Percentiles rank a stretch among this genome's conserved stretches.
Conservation (phyloP, 2,329 filamentous ascomycete species). For the Nigrospora sphaerica region DNA sequence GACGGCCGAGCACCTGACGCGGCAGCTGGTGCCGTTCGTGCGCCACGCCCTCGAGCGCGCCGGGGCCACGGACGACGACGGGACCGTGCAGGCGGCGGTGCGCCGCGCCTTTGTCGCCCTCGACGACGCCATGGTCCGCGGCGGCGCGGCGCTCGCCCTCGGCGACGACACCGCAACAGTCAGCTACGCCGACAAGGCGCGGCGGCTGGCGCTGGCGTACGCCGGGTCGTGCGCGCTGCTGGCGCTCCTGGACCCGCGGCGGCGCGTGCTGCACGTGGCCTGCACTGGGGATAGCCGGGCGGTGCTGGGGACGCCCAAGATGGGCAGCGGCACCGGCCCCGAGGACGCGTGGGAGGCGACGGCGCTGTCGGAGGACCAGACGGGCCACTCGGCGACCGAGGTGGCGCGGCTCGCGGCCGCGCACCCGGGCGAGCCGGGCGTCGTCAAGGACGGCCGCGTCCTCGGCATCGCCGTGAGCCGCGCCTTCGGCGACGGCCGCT, state of each 20-base stretch:
- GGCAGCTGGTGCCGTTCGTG: conserved; percentile 20
- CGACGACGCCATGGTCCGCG: conserved; percentile 23
- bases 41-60: conserved; percentile 13
- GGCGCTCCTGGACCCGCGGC: conserved; percentile 50
- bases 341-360: conserved; percentile 41
- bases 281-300: conserved; percentile 63
- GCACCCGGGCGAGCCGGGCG: conserved; percentile 55
- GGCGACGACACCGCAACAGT: conserved; percentile 17
- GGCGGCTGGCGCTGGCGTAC: conserved; percentile 18
- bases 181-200: conserved; percentile 18
- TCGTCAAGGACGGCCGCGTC: conserved; percentile 53
- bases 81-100: conserved; percentile 24
- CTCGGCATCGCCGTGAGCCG: conserved; percentile 56
- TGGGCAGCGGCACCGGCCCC: conserved; percentile 11
- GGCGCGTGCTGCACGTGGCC: conserved; percentile 51
- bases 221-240: conserved; percentile 29
- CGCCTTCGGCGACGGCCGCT: conserved; percentile 61
- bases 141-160: conserved; percentile 7
- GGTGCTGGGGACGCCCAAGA: conserved; percentile 42
- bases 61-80: conserved; percentile 8
- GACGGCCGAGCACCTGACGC: conserved; percentile 20
- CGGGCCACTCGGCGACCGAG: conserved; percentile 54
- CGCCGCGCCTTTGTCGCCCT: conserved; percentile 28
- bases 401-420: conserved; percentile 43
- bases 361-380: conserved; percentile 58